phyloP scores from a whole-genome alignment of 306 rosid species.

The Rubus idaeus region DNA sequence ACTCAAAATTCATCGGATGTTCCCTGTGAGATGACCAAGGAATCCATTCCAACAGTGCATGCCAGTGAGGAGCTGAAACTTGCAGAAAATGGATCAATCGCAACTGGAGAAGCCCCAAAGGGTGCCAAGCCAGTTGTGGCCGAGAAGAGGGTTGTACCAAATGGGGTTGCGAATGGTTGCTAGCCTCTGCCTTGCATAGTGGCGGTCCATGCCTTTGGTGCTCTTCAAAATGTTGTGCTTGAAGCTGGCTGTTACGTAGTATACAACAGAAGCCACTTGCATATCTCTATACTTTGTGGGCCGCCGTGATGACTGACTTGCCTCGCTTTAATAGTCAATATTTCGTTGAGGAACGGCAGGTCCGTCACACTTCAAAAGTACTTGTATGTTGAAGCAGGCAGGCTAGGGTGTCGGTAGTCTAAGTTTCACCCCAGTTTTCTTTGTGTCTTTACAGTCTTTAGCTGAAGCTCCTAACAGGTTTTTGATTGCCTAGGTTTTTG shows the following conservation, averaged over 20 bases:
- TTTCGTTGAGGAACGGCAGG: constrained; percentile 43
- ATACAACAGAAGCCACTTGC: constrained; percentile 32
- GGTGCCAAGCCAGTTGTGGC: constrained; percentile 69
- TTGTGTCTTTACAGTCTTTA: constrained; percentile 54
- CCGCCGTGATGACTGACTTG: constrained; percentile 46
- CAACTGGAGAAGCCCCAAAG: constrained; percentile 80
- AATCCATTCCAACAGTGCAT: constrained; percentile 30
- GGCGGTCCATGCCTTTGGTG: constrained; percentile 42
- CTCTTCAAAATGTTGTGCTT: neutral
- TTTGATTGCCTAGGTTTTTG: constrained; percentile 62
- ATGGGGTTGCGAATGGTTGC: constrained; percentile 79
- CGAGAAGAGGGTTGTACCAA: constrained; percentile 55
- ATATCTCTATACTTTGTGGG: constrained; percentile 15
- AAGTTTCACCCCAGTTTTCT: constrained; percentile 36
- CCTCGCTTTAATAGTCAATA: constrained; percentile 40
- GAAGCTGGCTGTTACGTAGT: constrained; percentile 27
- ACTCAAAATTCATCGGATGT: constrained; percentile 46
- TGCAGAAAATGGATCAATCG: constrained; percentile 52
- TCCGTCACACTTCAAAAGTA: constrained; percentile 26
- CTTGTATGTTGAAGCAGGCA: constrained; percentile 48
- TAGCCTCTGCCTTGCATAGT: constrained; percentile 32
- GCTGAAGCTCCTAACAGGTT: constrained; percentile 63
- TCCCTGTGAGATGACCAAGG: constrained; percentile 47
- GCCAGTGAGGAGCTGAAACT: constrained; percentile 39
- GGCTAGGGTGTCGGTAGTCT: constrained; percentile 40